Evolutionary conservation across 495 filamentous ascomycete species (phyloP).

Genomic region (Sporormia fimetaria): DNA sequence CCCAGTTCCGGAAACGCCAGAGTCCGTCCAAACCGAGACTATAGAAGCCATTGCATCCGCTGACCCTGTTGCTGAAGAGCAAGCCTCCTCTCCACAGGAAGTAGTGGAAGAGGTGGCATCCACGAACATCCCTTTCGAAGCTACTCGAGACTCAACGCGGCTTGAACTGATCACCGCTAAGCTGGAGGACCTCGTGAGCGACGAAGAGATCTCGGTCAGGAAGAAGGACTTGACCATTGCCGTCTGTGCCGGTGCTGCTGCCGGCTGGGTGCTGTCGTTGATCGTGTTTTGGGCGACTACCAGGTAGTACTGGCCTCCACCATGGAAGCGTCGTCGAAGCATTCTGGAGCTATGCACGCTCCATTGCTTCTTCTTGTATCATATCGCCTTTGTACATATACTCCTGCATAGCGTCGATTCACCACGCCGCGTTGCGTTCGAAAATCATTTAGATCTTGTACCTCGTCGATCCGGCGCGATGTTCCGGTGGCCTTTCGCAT

Average conservation of each 20-base stretch:
- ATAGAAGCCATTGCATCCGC: not conserved
- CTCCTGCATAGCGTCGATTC: too few relatives aligned
- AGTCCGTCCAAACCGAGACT: not conserved
- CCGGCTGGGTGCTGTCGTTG: conserved; percentile 63
- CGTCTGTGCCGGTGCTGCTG: conserved; percentile 59
- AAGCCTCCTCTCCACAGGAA: not conserved
- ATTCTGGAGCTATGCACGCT: too few relatives aligned
- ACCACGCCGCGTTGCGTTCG: too few relatives aligned
- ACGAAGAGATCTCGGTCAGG: conserved; percentile 51
- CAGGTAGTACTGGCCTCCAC: too few relatives aligned
- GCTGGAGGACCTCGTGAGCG: conserved; percentile 51
- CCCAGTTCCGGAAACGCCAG: not conserved
- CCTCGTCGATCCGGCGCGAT: too few relatives aligned
- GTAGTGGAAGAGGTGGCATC: not conserved
- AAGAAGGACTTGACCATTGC: conserved; percentile 65
- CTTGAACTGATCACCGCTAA: not conserved
- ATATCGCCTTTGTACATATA: too few relatives aligned
- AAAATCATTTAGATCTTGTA: too few relatives aligned
- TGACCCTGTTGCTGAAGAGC: not conserved
- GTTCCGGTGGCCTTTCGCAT: too few relatives aligned
- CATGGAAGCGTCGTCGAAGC: too few relatives aligned
- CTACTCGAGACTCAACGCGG: conserved; percentile 7
- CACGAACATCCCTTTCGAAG: conserved; percentile 12
- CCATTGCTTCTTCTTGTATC: too few relatives aligned
- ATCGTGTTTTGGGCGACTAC: too few relatives aligned